Base-by-base conservation (phyloP, 1,139 yeast species). In the Meyerozyma sp. region DNA sequence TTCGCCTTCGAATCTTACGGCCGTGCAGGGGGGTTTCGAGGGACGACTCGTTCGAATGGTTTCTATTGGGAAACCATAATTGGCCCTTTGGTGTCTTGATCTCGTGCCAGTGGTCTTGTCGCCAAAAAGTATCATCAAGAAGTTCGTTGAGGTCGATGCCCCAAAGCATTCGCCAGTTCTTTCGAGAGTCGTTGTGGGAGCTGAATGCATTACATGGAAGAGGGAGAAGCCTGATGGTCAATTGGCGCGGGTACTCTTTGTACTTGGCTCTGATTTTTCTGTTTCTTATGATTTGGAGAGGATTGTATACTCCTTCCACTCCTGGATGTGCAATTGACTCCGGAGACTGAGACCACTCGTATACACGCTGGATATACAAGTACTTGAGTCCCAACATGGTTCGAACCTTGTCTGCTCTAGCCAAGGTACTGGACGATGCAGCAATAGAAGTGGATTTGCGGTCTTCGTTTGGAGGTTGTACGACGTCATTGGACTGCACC, bases 271-370 rank as follows among this genome's bases (percentile, higher is more conserved):
- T 59, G 9, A 82, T 58, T 46, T 72, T 70, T 44, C 96, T 68
- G 59, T 89, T 85, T 47, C 97, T 66, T 32, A 89, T 78, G 16
- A 82, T 75, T 58, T 87, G 96, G 39, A 89, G 65, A 1, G 96
- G 96, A 57, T 89, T 89, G 63, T 84, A 89, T 3, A 78, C 76
- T 1, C 84, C 87, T 48, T 82, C 89, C 2, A 84, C 76, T 0
- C 78, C 72, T 0, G 71, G 70, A 46, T 71, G 73, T 9, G 40
- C 42, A 4, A 43, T 45, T 8, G 43, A 45, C 10, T 55, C 62
- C 39, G 39, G 51, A 50, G 14, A 52, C 46, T 10, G 47, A 11
- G 41, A 36, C 36, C 41, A 46, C 25, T 55, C 62, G 47, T 66
- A 66, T 1, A 63, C 56, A 42, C 76, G 63, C 46, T 69, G 77